Evolutionary conservation across 31 red algal genomes (phyloP).

Genomic region (Endocladia muricata): DNA sequence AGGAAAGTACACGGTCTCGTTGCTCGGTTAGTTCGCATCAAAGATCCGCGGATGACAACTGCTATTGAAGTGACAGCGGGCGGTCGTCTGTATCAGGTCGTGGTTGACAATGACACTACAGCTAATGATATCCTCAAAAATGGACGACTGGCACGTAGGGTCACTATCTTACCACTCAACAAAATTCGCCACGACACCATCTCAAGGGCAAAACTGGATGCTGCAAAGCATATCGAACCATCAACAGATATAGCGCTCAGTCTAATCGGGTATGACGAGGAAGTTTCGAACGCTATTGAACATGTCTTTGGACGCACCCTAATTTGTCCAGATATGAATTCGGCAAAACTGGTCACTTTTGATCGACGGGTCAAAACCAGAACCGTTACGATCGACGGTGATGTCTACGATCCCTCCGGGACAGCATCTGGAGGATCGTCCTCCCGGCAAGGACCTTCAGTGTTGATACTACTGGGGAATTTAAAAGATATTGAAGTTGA

Average conservation of each 20-base stretch:
- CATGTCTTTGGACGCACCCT: constrained; percentile 96
- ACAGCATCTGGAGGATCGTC: constrained; percentile 92
- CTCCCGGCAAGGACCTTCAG: constrained; percentile 45
- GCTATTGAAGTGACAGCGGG: constrained; percentile 90
- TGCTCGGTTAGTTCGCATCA: constrained; percentile 76
- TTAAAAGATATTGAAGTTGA: constrained; percentile 58
- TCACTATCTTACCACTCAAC: constrained; percentile 98
- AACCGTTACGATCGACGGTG: constrained; percentile 94
- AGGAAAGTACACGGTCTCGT: constrained; percentile 84
- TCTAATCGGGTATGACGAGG: constrained; percentile 75
- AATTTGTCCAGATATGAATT: constrained; percentile 75
- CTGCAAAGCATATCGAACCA: constrained; percentile 58
- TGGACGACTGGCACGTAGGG: constrained; percentile 66
- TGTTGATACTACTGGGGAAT: constrained; percentile 46
- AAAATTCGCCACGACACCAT: constrained; percentile 75
- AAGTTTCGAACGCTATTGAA: constrained; percentile 81
- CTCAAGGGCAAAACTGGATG: constrained; percentile 16
- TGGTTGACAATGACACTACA: constrained; percentile 93
- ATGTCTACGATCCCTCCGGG: constrained; percentile 94
- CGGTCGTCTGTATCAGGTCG: constrained; percentile 85
- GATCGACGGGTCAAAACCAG: constrained; percentile 65
- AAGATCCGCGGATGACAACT: constrained; percentile 64
- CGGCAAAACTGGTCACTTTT: constrained; percentile 87
- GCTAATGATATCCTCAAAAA: constrained; percentile 79
- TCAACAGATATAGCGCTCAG: constrained; percentile 69